phyloP scores from a whole-genome alignment of 1,284 basidiomycete genomes.

The Papiliotrema fonsecae region DNA sequence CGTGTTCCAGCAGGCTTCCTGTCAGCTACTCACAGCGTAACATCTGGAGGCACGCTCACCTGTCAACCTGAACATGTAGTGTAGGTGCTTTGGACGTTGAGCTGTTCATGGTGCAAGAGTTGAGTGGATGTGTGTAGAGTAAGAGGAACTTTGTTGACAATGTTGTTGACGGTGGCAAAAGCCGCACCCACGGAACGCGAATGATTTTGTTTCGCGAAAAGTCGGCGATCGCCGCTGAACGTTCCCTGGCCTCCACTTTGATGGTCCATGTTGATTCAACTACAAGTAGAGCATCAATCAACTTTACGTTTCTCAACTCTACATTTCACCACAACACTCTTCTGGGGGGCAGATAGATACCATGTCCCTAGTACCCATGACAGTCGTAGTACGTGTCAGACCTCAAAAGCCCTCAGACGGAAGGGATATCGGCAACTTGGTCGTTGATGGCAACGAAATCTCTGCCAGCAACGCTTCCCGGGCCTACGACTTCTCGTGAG shows the following conservation, averaged over 20 bases:
- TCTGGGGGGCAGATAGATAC: not conserved
- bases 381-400: conserved; percentile 18
- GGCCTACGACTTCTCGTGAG: no score
- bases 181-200: conserved; percentile 6
- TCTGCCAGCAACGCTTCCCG: conserved; percentile 11
- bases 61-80: not conserved
- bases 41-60: not conserved
- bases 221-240: not conserved
- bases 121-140: not conserved
- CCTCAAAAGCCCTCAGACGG: conserved; percentile 7
- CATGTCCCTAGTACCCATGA: not conserved
- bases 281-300: no score
- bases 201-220: conserved; percentile 1
- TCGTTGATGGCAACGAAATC: conserved; percentile 13
- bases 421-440: conserved; percentile 7
- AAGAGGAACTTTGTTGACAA: not conserved
- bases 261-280: not conserved
- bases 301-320: no score
- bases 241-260: not conserved
- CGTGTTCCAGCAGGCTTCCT: conserved; percentile 8
- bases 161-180: conserved; percentile 9
- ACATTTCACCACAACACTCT: no score
- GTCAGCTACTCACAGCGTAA: not conserved
- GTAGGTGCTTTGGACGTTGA: not conserved
- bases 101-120: not conserved